These are phyloP conservation scores for Aspergillus saccharolyticus DNA, from an alignment of 495 filamentous ascomycete genomes.

Conservation along the genomic window DNA sequence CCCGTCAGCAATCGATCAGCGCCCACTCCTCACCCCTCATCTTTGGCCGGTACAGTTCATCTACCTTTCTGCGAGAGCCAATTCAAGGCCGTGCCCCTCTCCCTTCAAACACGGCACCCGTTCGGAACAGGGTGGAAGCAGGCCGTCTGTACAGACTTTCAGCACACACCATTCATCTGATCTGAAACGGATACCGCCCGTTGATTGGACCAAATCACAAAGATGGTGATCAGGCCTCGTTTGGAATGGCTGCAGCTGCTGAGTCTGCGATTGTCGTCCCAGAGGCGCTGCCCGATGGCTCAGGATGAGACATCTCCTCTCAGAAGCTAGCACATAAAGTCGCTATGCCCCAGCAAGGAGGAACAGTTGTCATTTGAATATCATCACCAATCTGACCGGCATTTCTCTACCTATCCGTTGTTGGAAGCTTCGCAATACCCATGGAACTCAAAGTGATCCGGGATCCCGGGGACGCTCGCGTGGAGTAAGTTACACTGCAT, in stretches of 20 bases:
- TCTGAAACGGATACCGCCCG: not conserved
- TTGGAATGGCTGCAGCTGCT: not conserved
- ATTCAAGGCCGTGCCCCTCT: not conserved
- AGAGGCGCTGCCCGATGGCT: not conserved
- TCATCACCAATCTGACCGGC: not conserved
- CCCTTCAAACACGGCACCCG: not conserved
- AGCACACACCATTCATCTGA: not conserved
- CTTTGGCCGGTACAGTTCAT: not conserved
- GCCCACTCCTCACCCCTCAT: not conserved
- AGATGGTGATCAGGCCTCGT: not conserved
- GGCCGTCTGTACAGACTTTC: not conserved
- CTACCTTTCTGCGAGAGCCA: not conserved
- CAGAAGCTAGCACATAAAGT: not conserved
- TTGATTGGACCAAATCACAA: not conserved
- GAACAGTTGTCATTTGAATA: not conserved
- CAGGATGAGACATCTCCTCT: not conserved
- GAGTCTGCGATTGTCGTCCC: not conserved
- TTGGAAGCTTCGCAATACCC: not conserved
- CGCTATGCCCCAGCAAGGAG: not conserved
- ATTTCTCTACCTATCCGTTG: not conserved
- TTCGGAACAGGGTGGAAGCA: not conserved
- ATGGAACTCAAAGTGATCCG: not conserved
- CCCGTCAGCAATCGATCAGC: not conserved
- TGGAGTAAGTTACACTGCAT: not conserved
- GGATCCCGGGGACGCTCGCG: not conserved